Base-by-base conservation (phyloP, 129 eudicot genomes). In the Lonicera japonica region DNA sequence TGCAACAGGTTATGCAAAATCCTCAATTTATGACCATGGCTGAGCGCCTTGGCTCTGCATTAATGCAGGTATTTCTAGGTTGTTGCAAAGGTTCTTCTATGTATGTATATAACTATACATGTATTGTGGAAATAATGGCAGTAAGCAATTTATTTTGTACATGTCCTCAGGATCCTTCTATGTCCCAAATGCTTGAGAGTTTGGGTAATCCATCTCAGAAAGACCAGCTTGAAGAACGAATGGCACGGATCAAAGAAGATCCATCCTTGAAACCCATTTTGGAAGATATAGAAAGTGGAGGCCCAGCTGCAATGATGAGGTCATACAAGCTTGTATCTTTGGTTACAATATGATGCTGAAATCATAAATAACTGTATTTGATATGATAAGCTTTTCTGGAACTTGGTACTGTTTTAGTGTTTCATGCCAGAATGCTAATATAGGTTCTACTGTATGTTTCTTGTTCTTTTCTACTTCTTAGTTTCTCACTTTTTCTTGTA, bases 251-350 rank as follows among this genome's bases (percentile, higher is more conserved):
- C 58, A 92, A 87, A 68, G 96, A 87, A 38, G 98, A 92, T 81
- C 98, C 98, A 46, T 60, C 96, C 11, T 72, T 92, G 82, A 92
- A 85, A 67, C 95, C 88, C 65, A 87, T 92, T 72, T 72, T 92
- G 40, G 98, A 92, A 2, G 98, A 92, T 64, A 92, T 92, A 23
- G 98, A 92, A 77, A 77, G 58, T 2, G 98, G 98, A 52, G 98
- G 96, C 25, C 98, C 96, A 19, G 79, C 98, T 76, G 98, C 98
- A 60, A 92, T 92, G 98, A 92, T 92, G 98, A 92, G 77, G 98
- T 92, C 51, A 18, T 74, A 51, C 36, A 60, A 1, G 53, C 57
- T 68, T 66, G 47, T n/a, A 4, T 54, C 25, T 48, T 25, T 53
- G 15, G 12, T 39, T 10, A 5, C 13, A 43, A 43, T 8, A 43